Percentiles rank a stretch among this genome's conserved stretches.
Evolutionary conservation across 495 filamentous ascomycete genomes (phyloP).

Genomic region (Aspergillus saccharolyticus): DNA sequence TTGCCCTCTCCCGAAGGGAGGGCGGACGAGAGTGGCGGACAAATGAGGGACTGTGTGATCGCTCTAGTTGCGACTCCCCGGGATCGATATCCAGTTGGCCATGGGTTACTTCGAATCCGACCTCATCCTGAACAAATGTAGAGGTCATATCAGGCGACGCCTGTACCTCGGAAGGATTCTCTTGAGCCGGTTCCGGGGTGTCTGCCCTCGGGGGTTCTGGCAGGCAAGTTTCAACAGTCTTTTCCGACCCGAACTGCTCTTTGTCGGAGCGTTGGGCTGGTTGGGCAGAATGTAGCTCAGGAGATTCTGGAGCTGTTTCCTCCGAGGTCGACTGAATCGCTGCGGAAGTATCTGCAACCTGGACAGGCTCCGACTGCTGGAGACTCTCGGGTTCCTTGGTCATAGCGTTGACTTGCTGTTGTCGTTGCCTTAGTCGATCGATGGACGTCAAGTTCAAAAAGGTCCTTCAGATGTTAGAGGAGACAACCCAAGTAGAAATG

Average conservation of each 20-base stretch:
- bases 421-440: conserved; percentile 12
- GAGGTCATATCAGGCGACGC: conserved; percentile 9
- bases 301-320: no score
- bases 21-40: not conserved
- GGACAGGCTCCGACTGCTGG: conserved; percentile 16
- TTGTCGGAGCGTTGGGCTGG: not conserved
- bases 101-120: conserved; percentile 5
- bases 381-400: conserved; percentile 1
- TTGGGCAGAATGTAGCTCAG: not conserved
- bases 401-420: conserved; percentile 7
- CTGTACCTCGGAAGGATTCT: conserved; percentile 2
- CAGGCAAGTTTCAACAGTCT: not conserved
- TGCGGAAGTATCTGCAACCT: not conserved
- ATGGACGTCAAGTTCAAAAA: conserved; percentile 14
- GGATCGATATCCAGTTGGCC: conserved; percentile 6
- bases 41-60: conserved; percentile 18
- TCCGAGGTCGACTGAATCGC: not conserved
- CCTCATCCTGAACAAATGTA: conserved; percentile 11
- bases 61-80: conserved; percentile 11
- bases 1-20: not conserved
- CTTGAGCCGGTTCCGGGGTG: not conserved
- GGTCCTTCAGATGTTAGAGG: conserved; percentile 8
- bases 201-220: conserved; percentile 1
- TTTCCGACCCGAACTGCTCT: not conserved
- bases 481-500: not conserved